Evolutionary conservation across 2,329 filamentous ascomycete species (phyloP), one percentile per base, ranked within the genome.

Genomic region (Ophiostoma tasmaniense): DNA sequence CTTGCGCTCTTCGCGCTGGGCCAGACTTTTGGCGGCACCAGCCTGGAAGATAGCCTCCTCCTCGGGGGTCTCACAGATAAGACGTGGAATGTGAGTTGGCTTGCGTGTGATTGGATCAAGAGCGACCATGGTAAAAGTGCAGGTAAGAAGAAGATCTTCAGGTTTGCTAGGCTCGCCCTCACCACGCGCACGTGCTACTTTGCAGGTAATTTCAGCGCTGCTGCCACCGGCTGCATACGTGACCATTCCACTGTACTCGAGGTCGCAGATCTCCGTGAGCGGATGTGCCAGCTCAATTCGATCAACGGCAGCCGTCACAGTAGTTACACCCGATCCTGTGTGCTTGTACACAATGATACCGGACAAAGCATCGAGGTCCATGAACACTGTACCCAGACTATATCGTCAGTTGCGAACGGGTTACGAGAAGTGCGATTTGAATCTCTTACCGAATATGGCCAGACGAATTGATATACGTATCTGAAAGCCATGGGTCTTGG

Each of bases 351-450:
- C 90, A 69, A 93, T 85, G 64, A 93, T 86, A 11, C 91, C 90
- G 0, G 90, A 90, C 8, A 93, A 79, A 0, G 90, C 90, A 77
- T 93, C 90, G 1, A 93, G 83, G 72, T 93, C 90, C 89, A 93
- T 93, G 71, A 93, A 86, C 20, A 93, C 80, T 0, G 90, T 88
- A 0, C 90, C 90, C 8, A 93, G 81, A 67, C 66, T 52, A 25
- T 3, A 11, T 20, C 2, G 61, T 64, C 61, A 64, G 61, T 22
- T 25, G n/a, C 22, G 50, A 45, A 20, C 3, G 17, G 17, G n/a
- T 35, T 3, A 3, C 6, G 42, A 20, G 11, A 25, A 25, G 25
- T 1, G 1, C 11, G 17, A 22, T 10, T n/a, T 20, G 20, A 8
- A 45, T 14, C 17, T 8, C 64, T 10, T 22, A 65, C 64, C 88